Evolutionary conservation across 805 yeast genomes (phyloP), one percentile per base, ranked within the genome.

Genomic region (Candida awuae): DNA sequence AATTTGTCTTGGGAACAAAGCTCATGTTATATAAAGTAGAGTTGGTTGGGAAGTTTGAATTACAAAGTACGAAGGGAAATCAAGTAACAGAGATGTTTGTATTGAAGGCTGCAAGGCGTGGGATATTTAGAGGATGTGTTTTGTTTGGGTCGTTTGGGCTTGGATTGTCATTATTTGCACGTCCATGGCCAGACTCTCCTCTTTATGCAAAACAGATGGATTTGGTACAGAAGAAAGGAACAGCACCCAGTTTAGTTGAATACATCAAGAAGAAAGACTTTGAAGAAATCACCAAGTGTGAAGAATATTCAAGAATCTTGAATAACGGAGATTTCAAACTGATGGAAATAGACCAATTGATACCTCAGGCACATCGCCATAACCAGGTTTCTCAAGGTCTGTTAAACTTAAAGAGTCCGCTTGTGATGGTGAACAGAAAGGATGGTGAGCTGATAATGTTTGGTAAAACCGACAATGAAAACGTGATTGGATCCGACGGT

Each of bases 361-460:
- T 80, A 29, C 86, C 87, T 0, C 64, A 58, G 32, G 75, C 75
- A 7, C 86, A 81, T 51, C 70, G 69, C 28, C 51, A 54, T 2
- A 73, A 80, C 53, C 82, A 80, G 58, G 85, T 82, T 8, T 77
- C 82, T 0, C 74, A 77, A 36, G 94, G 94, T 1, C 58, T 84
- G 8, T 61, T 86, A 36, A 75, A 73, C 47, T 88, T 94, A 0
- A 73, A 75, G 2, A 70, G 75, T 14, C 95, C 95, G 0, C 58
- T 84, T 15, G 67, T 80, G 10, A 80, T 83, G 52, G 51, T 67
- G 31, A 68, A 82, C 49, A 58, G 59, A 15, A 52, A 64, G 21
- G 63, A 66, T 2, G 75, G 76, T 1, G 77, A 77, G 45, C 48
- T 84, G 39, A 68, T 71, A 7, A 76, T 80, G 1, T 78, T 84